Evolutionary conservation across 371 early-diverging fungal genomes (phyloP).

Genomic region (Apophysomyces variabilis): DNA sequence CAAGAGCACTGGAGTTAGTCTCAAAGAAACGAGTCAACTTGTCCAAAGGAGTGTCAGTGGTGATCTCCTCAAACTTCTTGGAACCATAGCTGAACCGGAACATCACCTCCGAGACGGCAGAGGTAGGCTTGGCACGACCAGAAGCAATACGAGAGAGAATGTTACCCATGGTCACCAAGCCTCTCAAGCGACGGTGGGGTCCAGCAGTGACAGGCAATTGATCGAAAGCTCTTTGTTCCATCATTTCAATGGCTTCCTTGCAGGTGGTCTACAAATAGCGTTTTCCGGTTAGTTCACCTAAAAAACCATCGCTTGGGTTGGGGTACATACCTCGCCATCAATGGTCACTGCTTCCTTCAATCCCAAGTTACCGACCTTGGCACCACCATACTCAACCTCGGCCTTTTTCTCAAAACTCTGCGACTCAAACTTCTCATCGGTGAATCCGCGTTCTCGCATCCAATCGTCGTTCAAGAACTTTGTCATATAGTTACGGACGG

Average conservation of each 20-base stretch:
- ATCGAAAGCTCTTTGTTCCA: constrained; percentile 91
- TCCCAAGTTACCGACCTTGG: constrained; percentile 80
- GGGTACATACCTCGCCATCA: constrained; percentile 31
- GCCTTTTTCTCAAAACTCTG: constrained; percentile 67
- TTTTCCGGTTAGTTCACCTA: too few relatives aligned
- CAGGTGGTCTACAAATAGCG: constrained; percentile 56
- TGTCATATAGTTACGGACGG: constrained; percentile 98
- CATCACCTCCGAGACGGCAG: constrained; percentile 83
- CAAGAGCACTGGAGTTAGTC: constrained; percentile 84
- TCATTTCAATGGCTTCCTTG: constrained; percentile 82
- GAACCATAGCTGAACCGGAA: constrained; percentile 70
- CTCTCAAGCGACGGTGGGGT: constrained; percentile 60
- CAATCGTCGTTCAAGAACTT: constrained; percentile 95
- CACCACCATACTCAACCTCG: constrained; percentile 78
- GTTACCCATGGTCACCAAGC: constrained; percentile 89
- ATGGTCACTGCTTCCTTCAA: constrained; percentile 86
- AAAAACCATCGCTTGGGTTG: too few relatives aligned
- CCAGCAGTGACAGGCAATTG: constrained; percentile 90
- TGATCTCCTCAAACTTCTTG: constrained; percentile 84
- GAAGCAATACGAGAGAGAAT: constrained; percentile 82
- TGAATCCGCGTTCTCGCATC: constrained; percentile 85
- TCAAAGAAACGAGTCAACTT: constrained; percentile 90
- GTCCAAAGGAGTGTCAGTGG: constrained; percentile 80
- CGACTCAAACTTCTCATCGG: constrained; percentile 57
- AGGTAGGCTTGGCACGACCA: constrained; percentile 66